Evolutionary conservation across 1,284 basidiomycete genomes (phyloP), one percentile per base, ranked within the genome.

Genomic region (Leccinum insolens): DNA sequence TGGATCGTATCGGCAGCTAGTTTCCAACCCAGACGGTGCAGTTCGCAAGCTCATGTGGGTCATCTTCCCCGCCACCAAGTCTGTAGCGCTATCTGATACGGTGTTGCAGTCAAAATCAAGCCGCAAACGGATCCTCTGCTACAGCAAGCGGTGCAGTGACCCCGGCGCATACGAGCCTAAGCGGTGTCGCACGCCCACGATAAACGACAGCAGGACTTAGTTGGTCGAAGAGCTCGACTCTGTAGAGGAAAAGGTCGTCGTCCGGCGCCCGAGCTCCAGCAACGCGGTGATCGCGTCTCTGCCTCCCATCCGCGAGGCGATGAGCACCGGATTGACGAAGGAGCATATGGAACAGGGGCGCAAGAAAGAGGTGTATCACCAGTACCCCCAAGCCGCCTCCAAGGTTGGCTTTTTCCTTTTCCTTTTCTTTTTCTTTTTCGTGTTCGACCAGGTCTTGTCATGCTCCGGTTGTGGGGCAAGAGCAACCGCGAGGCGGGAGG

Each of bases 301-400:
- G 3, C 77, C 84, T 5, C 71, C 77, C 8, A 77, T 82, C 44
- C 76, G 81, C 20, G 71, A 81, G n/a, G 71, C 80, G 64, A 79
- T 83, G 2, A 79, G 41, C 2, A 25, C 82, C 44, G 88, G 87
- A 3, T 74, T 86, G 12, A 83, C 88, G 3, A 91, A 93, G 75
- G 95, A 96, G 77, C 90, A 95, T 74, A 85, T 85, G 58, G 94
- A 96, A 74, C 89, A 92, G 76, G 95, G 96, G 3, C 86, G 86
- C 70, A 96, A 95, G 79, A 76, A 78, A 41, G 81, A 85, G 20
- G 92, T 97, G 2, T 98, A 98, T 79, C 78, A 82, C 68, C 82
- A 89, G 68, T 98, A 97, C 77, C 86, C 97, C 75, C 80, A 87
- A 68, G 93, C 95, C 0, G 93, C 94, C 12, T 94, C 93, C 2